Percentiles rank a stretch among this genome's conserved stretches.
Evolutionary conservation across 768 basidiomycete species (phyloP).

Genomic region (Ramaria sp.): DNA sequence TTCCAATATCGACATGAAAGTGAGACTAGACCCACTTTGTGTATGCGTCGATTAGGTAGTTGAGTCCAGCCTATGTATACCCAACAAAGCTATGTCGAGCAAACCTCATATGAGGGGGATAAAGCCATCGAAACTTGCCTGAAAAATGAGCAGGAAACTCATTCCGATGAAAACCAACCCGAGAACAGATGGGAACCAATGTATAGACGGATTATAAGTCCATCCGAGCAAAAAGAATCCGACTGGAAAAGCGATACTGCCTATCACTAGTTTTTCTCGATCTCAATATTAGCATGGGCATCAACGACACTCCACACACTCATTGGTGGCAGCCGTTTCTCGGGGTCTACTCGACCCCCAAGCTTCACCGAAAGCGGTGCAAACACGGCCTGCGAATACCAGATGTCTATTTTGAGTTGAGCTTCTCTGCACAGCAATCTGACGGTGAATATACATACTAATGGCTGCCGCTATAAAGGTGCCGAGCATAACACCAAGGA

Average conservation of each 20-base stretch:
- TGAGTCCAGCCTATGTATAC: conserved; percentile 13
- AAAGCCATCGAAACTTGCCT: conserved; percentile 11
- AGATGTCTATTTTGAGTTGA: conserved; percentile 10
- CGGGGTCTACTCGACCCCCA: conserved; percentile 18
- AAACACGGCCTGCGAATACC: conserved; percentile 18
- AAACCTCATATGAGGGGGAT: neutral
- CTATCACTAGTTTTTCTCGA: conserved; percentile 13
- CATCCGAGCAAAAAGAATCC: conserved; percentile 22
- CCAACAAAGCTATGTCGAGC: neutral
- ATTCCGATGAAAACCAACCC: conserved; percentile 21
- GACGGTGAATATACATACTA: conserved; percentile 4
- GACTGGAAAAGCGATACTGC: conserved; percentile 20
- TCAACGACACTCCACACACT: neutral
- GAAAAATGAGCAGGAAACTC: conserved; percentile 24
- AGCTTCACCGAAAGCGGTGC: conserved; percentile 14
- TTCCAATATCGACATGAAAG: neutral
- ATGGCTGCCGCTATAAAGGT: conserved; percentile 20
- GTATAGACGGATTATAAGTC: conserved; percentile 15
- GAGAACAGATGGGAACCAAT: conserved; percentile 18
- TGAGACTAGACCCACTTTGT: conserved; percentile 9
- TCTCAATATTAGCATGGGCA: neutral
- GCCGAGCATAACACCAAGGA: conserved; percentile 22
- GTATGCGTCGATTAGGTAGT: conserved; percentile 22
- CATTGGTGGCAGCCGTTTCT: conserved; percentile 24
- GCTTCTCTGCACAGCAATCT: neutral